phyloP scores from a whole-genome alignment of 169 alveolate genomes.

The Cryptosporidium ubiquitum region DNA sequence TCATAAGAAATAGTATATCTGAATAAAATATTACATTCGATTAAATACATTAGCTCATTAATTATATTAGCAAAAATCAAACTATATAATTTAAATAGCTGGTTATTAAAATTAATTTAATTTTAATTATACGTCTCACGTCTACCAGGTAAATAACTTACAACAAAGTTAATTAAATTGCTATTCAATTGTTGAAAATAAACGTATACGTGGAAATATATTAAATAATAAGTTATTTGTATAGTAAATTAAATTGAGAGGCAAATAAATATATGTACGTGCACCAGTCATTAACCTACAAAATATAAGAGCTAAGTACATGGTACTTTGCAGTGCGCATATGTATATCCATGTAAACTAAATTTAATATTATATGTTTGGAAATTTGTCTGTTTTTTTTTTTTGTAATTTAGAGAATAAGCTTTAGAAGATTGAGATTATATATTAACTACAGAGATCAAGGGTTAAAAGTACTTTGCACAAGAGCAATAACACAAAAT shows the following conservation, averaged over 20 bases:
- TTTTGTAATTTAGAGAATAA: slow-evolving; percentile 26
- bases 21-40: not conserved
- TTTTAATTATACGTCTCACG: slow-evolving; percentile 13
- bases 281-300: slow-evolving; percentile 73
- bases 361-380: slow-evolving; percentile 20
- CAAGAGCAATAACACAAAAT: not conserved
- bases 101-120: slow-evolving; percentile 10
- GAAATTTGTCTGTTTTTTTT: slow-evolving; percentile 33
- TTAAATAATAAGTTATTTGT: not conserved
- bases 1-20: not conserved
- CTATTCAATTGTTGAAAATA: slow-evolving; percentile 1
- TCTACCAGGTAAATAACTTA: not conserved
- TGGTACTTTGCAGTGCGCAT: slow-evolving; percentile 77
- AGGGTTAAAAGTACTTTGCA: not conserved
- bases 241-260: slow-evolving; percentile 43
- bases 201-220: slow-evolving; percentile 51
- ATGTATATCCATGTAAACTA: slow-evolving; percentile 74
- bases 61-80: not conserved
- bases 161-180: not conserved
- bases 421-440: not conserved
- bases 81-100: not conserved
- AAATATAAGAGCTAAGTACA: slow-evolving; percentile 72
- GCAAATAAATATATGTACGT: slow-evolving; percentile 70
- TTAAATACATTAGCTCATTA: not conserved
- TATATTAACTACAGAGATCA: not conserved